A percentile compares a stretch with the other conserved stretches of the same genome.
phyloP scores from a whole-genome alignment of 192 early-diverging fungal genomes.

The Radiomyces spectabilis region DNA sequence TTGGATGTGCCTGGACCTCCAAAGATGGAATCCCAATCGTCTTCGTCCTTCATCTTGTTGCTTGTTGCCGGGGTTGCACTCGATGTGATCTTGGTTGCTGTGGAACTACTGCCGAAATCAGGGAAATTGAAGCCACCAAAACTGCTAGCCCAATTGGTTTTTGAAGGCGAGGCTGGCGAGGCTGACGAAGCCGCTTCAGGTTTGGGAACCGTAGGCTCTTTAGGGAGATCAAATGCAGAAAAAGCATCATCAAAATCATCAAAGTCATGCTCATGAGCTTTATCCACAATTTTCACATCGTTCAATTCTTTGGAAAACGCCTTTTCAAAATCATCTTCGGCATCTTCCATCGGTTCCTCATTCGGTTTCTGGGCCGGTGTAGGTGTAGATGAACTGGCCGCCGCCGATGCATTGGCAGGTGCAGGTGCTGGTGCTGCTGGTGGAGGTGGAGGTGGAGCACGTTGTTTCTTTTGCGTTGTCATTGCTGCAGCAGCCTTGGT shows the following conservation, averaged over 20 bases:
- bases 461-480: background rate
- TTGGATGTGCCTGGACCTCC: background rate
- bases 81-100: background rate
- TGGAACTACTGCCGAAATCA: no score
- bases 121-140: slow-evolving; percentile 12
- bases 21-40: slow-evolving; percentile 24
- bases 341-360: no score
- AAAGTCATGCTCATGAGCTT: slow-evolving; percentile 7
- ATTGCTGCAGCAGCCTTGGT: background rate
- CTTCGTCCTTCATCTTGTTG: background rate
- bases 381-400: no score
- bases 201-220: background rate
- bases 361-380: background rate
- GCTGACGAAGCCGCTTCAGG: background rate
- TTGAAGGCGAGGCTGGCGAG: background rate
- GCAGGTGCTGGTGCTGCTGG: slow-evolving; percentile 1
- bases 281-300: slow-evolving; percentile 8
- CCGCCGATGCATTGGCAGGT: no score
- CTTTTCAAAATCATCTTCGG: slow-evolving; percentile 22
- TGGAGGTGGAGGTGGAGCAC: slow-evolving; percentile 6
- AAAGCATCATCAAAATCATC: slow-evolving; percentile 24
- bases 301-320: slow-evolving; percentile 24
- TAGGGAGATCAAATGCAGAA: slow-evolving; percentile 5
- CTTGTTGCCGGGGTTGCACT: background rate
- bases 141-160: slow-evolving; percentile 7